phyloP scores from a whole-genome alignment of 1,284 basidiomycete species.

The Apiotrichum porosum region DNA sequence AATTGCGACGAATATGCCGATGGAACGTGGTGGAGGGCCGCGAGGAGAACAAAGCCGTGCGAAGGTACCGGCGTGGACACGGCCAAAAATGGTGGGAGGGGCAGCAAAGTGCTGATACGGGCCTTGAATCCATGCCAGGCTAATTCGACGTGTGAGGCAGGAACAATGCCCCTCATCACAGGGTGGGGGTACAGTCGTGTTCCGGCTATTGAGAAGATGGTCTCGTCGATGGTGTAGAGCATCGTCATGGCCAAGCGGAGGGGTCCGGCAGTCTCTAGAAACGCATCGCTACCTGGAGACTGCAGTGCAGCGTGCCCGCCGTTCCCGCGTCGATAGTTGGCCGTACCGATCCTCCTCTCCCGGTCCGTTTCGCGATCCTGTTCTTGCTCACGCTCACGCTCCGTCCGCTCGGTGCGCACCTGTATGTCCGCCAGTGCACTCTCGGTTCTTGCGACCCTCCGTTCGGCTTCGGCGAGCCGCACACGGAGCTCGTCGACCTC shows the following conservation, averaged over 20 bases:
- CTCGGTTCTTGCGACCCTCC: slow-evolving; percentile 10
- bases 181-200: slow-evolving; percentile 21
- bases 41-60: slow-evolving; percentile 30
- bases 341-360: no score
- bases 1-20: slow-evolving; percentile 4
- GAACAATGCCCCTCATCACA: slow-evolving; percentile 14
- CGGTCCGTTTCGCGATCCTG: background rate
- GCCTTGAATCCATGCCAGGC: slow-evolving; percentile 34
- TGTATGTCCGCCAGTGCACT: background rate
- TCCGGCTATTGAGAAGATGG: slow-evolving; percentile 14
- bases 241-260: slow-evolving; percentile 4
- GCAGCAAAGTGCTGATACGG: slow-evolving; percentile 24
- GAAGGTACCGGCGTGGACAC: slow-evolving; percentile 21
- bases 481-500: slow-evolving; percentile 6
- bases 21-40: slow-evolving; percentile 24
- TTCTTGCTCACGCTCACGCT: background rate
- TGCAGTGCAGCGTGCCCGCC: background rate
- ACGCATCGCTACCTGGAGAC: background rate
- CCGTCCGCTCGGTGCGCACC: background rate
- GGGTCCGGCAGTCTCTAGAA: slow-evolving; percentile 8
- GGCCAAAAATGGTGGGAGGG: slow-evolving; percentile 28
- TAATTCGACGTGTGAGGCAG: slow-evolving; percentile 22
- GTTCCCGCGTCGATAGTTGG: background rate
- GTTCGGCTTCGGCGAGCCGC: slow-evolving; percentile 13
- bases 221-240: slow-evolving; percentile 18